Conservation (phyloP, 768 basidiomycete genomes). For the Chalciporus piperatus region DNA sequence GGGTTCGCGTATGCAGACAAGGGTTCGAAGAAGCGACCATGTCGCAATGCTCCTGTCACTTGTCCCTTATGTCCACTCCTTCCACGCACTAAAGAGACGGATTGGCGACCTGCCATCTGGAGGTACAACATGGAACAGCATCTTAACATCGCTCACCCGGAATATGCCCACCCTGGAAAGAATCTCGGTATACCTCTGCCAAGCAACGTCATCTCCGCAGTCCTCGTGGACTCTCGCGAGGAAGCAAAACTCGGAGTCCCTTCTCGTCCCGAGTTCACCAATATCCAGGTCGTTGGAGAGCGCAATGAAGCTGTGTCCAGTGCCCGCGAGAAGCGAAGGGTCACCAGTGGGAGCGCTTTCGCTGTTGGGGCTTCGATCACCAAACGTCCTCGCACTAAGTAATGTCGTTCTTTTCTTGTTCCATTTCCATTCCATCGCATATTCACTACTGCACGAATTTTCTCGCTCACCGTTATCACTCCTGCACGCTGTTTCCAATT, state of each 20-base stretch:
- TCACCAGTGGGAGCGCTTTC: neutral
- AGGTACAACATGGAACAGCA: neutral
- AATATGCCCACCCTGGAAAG: neutral
- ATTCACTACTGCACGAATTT: too few species aligned
- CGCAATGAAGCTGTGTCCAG: neutral
- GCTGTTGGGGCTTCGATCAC: neutral
- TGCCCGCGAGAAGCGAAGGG: neutral
- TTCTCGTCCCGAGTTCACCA: neutral
- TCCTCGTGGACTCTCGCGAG: neutral
- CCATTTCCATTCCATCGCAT: too few species aligned
- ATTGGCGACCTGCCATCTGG: neutral
- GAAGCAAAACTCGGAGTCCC: neutral
- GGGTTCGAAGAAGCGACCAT: neutral
- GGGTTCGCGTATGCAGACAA: neutral
- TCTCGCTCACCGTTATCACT: too few species aligned
- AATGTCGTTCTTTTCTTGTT: neutral
- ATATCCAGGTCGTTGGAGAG: neutral
- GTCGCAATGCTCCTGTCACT: neutral
- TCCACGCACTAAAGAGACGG: neutral
- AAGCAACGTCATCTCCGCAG: neutral
- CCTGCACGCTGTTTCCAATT: too few species aligned
- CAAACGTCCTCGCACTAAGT: neutral
- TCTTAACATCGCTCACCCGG: neutral
- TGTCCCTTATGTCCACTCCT: neutral
- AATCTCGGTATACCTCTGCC: neutral